Evolutionary conservation across 495 filamentous ascomycete species (phyloP), one percentile per base, ranked within the genome.

Genomic region (Pseudomonodictys pantanalensis): DNA sequence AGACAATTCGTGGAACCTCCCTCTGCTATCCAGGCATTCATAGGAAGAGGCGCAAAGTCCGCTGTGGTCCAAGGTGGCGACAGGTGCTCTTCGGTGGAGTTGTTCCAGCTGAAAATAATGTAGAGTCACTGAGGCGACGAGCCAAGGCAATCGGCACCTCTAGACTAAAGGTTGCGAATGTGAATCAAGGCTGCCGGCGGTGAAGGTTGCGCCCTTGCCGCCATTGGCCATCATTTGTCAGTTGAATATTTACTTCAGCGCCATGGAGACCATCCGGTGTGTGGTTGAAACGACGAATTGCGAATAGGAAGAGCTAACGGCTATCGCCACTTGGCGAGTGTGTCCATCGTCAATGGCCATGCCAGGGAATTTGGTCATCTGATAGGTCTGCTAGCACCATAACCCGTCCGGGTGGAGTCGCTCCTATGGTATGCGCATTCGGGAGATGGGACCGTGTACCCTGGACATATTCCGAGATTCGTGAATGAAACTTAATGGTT

Each of bases 201-300:
- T n/a, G n/a, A n/a, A n/a, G n/a, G n/a, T n/a, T n/a, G n/a, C n/a
- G n/a, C n/a, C n/a, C n/a, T n/a, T n/a, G n/a, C n/a, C n/a, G n/a
- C n/a, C n/a, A n/a, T n/a, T n/a, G n/a, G n/a, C n/a, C n/a, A n/a
- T n/a, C n/a, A n/a, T n/a, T n/a, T n/a, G n/a, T n/a, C n/a, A n/a
- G n/a, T n/a, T n/a, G n/a, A n/a, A n/a, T n/a, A n/a, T 15, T 28
- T 47, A 22, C 18, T 23, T 28, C 22, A 2, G 41, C 10, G 24
- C 8, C 17, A 18, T 56, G 25, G 10, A 18, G 23, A 17, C 39
- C 29, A 35, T 8, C 35, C 38, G 56, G 35, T 38, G 42, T 12
- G 56, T 28, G 28, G 18, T 60, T 32, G 23, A 45, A 44, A 60
- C 47, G 39, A 17, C 47, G 35, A 17, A 45, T 46, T 17, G 47